Conservation (phyloP, 208 protist genomes). For the Trypanosomatidae sp. region DNA sequence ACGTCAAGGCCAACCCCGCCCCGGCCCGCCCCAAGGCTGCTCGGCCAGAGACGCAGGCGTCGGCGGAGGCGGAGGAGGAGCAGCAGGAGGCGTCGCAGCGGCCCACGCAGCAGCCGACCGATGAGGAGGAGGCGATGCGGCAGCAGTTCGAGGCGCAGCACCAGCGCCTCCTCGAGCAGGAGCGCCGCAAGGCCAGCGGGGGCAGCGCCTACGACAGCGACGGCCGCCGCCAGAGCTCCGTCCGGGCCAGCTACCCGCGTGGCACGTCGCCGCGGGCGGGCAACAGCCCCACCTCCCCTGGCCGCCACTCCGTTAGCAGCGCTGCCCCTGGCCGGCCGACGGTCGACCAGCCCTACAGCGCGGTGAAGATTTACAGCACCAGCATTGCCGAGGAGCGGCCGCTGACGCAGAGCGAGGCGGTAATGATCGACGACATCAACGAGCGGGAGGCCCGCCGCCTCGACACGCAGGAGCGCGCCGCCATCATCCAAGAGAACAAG, state of each 20-base stretch:
- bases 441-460: slow-evolving; percentile 46
- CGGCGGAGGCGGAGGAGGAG: slow-evolving; percentile 5
- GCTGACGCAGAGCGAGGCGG: slow-evolving; percentile 34
- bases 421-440: slow-evolving; percentile 55
- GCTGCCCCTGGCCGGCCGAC: slow-evolving; percentile 11
- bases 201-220: slow-evolving; percentile 14
- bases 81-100: too few species aligned
- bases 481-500: slow-evolving; percentile 33
- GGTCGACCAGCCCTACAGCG: slow-evolving; percentile 25
- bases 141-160: slow-evolving; percentile 38
- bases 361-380: slow-evolving; percentile 51
- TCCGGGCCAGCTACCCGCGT: slow-evolving; percentile 5
- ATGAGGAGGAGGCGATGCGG: slow-evolving; percentile 32
- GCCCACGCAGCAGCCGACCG: too few species aligned
- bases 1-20: too few species aligned
- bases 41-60: too few species aligned
- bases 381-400: slow-evolving; percentile 38
- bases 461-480: slow-evolving; percentile 41
- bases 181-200: slow-evolving; percentile 20
- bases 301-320: slow-evolving; percentile 15
- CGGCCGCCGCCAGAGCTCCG: slow-evolving; percentile 12
- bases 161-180: slow-evolving; percentile 28
- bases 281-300: slow-evolving; percentile 5
- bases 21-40: too few species aligned
- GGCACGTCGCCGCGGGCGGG: slow-evolving; percentile 26